phyloP scores from a whole-genome alignment of 139 green algal genomes.

The Tetratostichococcus sp. region DNA sequence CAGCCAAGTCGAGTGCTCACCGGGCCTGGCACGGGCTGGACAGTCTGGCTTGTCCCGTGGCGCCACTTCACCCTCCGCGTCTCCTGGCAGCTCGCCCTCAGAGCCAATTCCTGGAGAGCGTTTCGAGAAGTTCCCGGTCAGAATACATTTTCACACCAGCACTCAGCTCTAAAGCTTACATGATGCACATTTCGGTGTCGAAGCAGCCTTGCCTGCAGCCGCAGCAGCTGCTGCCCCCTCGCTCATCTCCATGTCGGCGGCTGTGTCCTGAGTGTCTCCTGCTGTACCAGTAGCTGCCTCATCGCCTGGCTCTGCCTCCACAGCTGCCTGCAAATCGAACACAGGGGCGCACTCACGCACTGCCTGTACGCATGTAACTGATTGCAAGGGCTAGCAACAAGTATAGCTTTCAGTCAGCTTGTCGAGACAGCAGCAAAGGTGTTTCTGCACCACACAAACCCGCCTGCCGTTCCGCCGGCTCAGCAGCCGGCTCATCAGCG shows the following conservation, averaged over 20 bases:
- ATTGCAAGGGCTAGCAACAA: too few species aligned
- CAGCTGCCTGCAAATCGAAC: not conserved
- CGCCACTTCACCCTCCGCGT: not conserved
- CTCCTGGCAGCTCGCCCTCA: constrained; percentile 10
- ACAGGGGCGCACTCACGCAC: not conserved
- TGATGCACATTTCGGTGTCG: too few species aligned
- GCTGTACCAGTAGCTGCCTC: constrained; percentile 22
- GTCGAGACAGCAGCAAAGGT: too few species aligned
- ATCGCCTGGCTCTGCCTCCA: constrained; percentile 1
- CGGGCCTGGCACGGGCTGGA: too few species aligned
- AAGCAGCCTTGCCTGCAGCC: too few species aligned
- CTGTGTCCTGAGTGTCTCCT: constrained; percentile 7
- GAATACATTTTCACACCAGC: too few species aligned
- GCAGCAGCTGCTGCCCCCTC: too few species aligned
- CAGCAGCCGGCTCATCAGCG: not conserved
- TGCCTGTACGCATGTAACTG: not conserved
- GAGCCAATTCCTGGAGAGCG: not conserved
- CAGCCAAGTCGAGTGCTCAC: too few species aligned
- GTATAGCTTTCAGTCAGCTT: too few species aligned
- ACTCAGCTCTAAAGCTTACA: too few species aligned
- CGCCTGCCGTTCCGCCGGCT: too few species aligned
- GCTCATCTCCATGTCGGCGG: not conserved
- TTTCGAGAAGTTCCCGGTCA: not conserved
- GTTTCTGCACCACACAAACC: too few species aligned
- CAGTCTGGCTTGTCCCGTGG: not conserved